Evolutionary conservation across 768 basidiomycete genomes (phyloP), one percentile per base, ranked within the genome.

Genomic region (Gymnopilus junonius): DNA sequence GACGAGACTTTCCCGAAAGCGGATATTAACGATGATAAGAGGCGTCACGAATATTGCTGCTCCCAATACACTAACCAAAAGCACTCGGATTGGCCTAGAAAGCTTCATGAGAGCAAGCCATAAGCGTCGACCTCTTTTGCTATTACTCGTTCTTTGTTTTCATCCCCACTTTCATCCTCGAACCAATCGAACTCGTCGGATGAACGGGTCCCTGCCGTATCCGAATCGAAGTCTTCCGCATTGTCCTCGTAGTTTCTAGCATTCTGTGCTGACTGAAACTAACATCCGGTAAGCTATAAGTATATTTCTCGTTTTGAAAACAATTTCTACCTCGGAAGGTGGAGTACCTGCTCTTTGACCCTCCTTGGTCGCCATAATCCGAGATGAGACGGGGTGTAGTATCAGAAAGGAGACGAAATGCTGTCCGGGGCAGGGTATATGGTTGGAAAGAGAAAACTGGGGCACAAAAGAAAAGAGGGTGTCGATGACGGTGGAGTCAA

Each of bases 161-260:
- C 70, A 15, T 71, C 59, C 27, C 70, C 74, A 23, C 82, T 81
- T 14, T 88, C 85, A 50, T 85, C 87, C 55, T 87, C 83, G 58
- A 91, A 88, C 90, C 90, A 90, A 77, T 91, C 82, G 66, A 93
- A 91, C 67, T 91, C 87, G 69, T 91, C 89, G 10, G 83, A 84
- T 3, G 85, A 81, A 66, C 87, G 84, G 12, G 88, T 88, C 27
- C 78, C 82, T n/a, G 85, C 80, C 21, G 77, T 78, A 58, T 81
- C 82, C 10, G 80, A 76, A 51, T 81, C 80, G 7, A 75, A 74
- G 21, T 66, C 64, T 14, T 65, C 57, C 53, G 32, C 59, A 59
- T 65, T 58, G 34, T 29, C 43, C 25, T 64, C 56, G 39, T 43
- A 58, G 4, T 45, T 51, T 51, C 61, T 62, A 23, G 56, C 48